Conservation (phyloP, 2,329 filamentous ascomycete genomes). For the Neodidymelliopsis sp. region DNA sequence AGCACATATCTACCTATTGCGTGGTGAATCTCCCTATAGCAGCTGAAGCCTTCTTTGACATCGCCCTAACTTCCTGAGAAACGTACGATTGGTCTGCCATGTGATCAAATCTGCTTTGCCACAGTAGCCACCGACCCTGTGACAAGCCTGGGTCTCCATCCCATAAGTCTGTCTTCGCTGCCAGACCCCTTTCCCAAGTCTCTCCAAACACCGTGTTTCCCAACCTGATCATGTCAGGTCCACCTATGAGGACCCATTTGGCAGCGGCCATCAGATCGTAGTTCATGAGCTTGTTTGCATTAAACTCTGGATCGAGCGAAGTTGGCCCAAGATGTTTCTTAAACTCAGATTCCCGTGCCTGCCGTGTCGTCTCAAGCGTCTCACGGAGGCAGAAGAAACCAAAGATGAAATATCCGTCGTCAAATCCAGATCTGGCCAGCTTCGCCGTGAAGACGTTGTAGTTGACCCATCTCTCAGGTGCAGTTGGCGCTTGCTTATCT, state of each 20-base stretch:
- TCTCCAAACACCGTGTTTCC: not conserved
- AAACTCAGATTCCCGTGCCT: not conserved
- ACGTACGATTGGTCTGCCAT: not conserved
- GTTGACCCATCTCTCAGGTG: slow-evolving; percentile 1
- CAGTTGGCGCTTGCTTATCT: slow-evolving; percentile 1
- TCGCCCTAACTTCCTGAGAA: not conserved
- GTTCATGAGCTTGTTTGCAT: not conserved
- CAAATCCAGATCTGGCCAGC: not conserved
- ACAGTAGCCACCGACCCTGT: not conserved
- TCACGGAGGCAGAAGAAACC: slow-evolving; percentile 3
- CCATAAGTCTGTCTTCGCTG: not conserved
- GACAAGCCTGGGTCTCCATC: slow-evolving; percentile 3
- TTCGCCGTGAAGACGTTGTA: slow-evolving; percentile 1
- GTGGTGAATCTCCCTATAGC: not conserved
- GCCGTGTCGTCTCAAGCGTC: not conserved
- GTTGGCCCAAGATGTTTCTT: not conserved
- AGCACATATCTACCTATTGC: not conserved
- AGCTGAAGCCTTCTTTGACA: not conserved
- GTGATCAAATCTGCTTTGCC: not conserved
- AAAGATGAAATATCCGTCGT: not conserved
- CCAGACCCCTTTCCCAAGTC: not conserved
- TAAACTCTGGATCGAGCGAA: not conserved
- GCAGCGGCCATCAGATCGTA: slow-evolving; percentile 1
- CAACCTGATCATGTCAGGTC: not conserved
- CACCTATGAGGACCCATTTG: not conserved